Percentiles rank a stretch among this genome's conserved stretches.
Evolutionary conservation across 805 yeast species (phyloP).

Genomic region (Yarrowia hollandica): DNA sequence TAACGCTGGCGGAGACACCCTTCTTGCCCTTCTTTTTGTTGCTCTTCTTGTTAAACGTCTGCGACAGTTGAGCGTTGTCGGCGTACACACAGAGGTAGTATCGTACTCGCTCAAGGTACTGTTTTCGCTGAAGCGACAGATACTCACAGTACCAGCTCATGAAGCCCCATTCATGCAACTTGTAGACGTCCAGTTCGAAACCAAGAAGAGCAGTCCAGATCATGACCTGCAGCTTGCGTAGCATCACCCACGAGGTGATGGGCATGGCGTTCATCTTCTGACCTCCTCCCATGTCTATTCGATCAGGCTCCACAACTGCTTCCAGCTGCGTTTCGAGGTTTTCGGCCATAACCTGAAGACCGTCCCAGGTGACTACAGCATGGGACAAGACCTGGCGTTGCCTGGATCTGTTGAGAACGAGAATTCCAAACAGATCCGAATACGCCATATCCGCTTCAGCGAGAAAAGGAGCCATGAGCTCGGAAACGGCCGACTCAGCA

Average conservation of each 20-base stretch:
- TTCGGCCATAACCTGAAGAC: slow-evolving; percentile 75
- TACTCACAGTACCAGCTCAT: slow-evolving; percentile 69
- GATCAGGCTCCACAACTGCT: slow-evolving; percentile 29
- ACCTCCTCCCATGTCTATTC: background rate
- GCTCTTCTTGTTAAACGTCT: background rate
- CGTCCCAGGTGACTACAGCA: slow-evolving; percentile 65
- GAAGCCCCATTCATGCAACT: slow-evolving; percentile 63
- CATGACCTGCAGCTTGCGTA: slow-evolving; percentile 69
- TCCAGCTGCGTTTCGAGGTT: slow-evolving; percentile 54
- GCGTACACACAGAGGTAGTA: slow-evolving; percentile 36
- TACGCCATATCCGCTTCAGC: slow-evolving; percentile 45
- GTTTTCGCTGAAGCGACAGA: slow-evolving; percentile 45
- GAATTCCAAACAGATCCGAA: slow-evolving; percentile 50
- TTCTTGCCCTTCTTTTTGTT: slow-evolving; percentile 13
- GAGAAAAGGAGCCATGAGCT: slow-evolving; percentile 39
- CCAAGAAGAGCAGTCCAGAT: slow-evolving; percentile 69
- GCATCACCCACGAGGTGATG: slow-evolving; percentile 67
- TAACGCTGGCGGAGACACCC: background rate
- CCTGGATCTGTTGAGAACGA: slow-evolving; percentile 70
- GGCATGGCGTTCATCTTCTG: slow-evolving; percentile 54
- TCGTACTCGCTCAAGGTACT: slow-evolving; percentile 49
- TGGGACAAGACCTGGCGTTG: slow-evolving; percentile 74
- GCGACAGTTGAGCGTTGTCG: slow-evolving; percentile 12
- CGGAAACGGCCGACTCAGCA: slow-evolving; percentile 35
- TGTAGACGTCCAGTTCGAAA: slow-evolving; percentile 71